Base-by-base conservation (phyloP, 2,329 filamentous ascomycete species). In the Colletotrichum echinochloae region DNA sequence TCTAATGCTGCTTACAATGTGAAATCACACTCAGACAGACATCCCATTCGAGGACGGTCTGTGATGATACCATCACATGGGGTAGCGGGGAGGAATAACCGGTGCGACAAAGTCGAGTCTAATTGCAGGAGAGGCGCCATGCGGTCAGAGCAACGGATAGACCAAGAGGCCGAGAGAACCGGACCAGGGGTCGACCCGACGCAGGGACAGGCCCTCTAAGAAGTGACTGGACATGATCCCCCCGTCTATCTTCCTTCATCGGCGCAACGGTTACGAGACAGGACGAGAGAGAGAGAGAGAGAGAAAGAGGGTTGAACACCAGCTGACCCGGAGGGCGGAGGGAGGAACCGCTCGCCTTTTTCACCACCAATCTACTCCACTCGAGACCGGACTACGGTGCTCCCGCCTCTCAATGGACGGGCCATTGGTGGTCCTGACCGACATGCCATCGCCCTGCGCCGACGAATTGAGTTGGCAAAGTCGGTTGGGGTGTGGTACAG, bases 391-490 rank as follows among this genome's bases (percentile, higher is more conserved):
- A 64, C 41, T 48, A 41, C 52, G 30, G 62, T 33, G 33, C 35
- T 65, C 60, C 62, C 57, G 65, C 44, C 59, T 64, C 59, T 62
- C 26, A 72, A 44, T 66, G 66, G 60, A 30, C 35, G 48, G 44
- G 33, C n/a, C 49, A 44, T 39, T 30, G 20, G 54, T 46, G 56
- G 66, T 55, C 63, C 56, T 51, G 39, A 48, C 66, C 49, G 49
- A 46, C 49, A 52, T 44, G 56, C 18, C 61, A 48, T 41, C 41
- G 49, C 35, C 46, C 61, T 71, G 51, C 57, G 37, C 28, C 28
- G 46, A 61, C 70, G 72, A 73, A 72, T 73, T 60, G 66, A 70
- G 69, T 71, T 70, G 69, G n/a, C 60, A 65, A 66, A 66, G 49
- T 56, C 57, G 49, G 48, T 44, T 63, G 46, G 46, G 57, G 61